Base-by-base conservation (phyloP, 2,329 filamentous ascomycete genomes). In the Venturia pyrina region DNA sequence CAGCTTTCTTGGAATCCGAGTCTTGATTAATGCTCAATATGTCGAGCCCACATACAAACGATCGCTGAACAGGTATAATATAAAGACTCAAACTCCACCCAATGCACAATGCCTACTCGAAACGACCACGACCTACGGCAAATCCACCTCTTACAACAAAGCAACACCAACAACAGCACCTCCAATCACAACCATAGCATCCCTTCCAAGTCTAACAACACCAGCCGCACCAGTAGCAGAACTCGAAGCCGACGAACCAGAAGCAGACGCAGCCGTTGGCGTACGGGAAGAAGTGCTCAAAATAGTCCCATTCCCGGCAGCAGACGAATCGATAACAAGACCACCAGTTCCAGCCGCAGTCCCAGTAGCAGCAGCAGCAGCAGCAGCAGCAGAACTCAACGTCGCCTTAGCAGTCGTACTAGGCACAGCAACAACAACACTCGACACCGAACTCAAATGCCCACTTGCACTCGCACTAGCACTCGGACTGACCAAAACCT, bases 81-180 rank as follows among this genome's bases (percentile, higher is more conserved):
- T 59, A n/a, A 5, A 37, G n/a, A 59, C 17, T 37, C 53, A 59
- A 59, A 59, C 32, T 59, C 53, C 53, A 59, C 28, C 32, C 53
- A 37, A 37, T 37, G 24, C 50, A 5, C 53, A 37, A 53, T 28
- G 48, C 53, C 53, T 5, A 59, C 15, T 17, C 17, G 19, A 19
- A n/a, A 11, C 53, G 15, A 43, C 13, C 41, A 43, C 28, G 28
- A 28, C 41, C 41, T 1, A 43, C 41, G 5, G 41, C 15, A 10
- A 6, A 8, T 34, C 53, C 15, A 37, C 32, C 53, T n/a, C 53
- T 21, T 59, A 59, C 28, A 59, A 37, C 53, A 59, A n/a, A 34
- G 53, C 53, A 37, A 59, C 53, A n/a, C 53, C 53, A 34, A 59
- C 17, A 59, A 59, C 53, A 59, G 53, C 53, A 34, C 53, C 53